Evolutionary conservation across 1,284 basidiomycete species (phyloP), one percentile per base, ranked within the genome.

Genomic region (Afroboletus lepidellus): DNA sequence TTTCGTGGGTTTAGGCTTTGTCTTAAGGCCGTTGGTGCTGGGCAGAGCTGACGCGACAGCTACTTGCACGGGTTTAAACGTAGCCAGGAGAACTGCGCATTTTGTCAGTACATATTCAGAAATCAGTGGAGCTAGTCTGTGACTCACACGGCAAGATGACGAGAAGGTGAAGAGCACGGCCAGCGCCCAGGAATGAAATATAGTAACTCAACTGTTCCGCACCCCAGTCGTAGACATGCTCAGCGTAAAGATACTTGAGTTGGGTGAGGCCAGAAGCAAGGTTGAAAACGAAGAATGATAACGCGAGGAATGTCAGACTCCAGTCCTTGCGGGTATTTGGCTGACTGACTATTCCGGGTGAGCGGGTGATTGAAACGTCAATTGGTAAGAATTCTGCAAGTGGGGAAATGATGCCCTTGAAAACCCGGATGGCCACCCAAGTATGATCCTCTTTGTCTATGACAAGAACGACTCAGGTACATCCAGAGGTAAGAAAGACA

Each of bases 161-260:
- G 4, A 88, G 72, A 3, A 85, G 72, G 45, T 81, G 69, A 30
- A 77, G 48, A 5, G 80, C 81, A 8, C 85, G 76, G 23, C 74
- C 62, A 37, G 72, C 70, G 23, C 79, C 78, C 58, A 81, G 71
- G 48, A 78, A 66, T 0, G 80, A 80, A 58, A 88, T 77, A 60
- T 81, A 87, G 55, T 85, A 84, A 37, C 85, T 84, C 39, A 87
- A 67, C 74, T 84, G 49, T 53, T 79, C 76, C 8, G 81, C 75
- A 15, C 72, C 73, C 85, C 85, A 87, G 3, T 73, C 74, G 55
- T 78, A 83, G 24, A 78, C 55, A 65, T 78, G 77, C 43, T 73
- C 74, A 7, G 80, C 81, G 54, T 83, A 87, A 37, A 85, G 74
- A 53, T 80, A 79, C 64, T 87, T 87, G 61, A 84, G 65, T 57